Evolutionary conservation across 768 basidiomycete genomes (phyloP).

Genomic region (Podaxis sp.): DNA sequence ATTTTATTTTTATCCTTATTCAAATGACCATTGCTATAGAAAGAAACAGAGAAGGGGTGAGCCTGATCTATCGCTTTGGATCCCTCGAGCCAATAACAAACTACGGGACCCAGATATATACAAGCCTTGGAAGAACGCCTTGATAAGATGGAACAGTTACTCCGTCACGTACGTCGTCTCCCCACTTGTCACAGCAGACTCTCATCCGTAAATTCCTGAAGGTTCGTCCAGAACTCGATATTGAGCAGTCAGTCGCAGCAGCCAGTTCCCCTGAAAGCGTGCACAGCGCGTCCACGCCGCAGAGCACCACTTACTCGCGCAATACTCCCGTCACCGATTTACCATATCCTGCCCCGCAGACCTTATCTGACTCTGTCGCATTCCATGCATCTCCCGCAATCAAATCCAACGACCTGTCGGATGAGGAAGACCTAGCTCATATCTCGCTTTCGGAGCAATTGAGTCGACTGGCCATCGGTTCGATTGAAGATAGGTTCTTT

Average conservation of each 20-base stretch:
- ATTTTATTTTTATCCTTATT: neutral
- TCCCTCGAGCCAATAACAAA: neutral
- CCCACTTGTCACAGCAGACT: neutral
- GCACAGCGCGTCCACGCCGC: conserved; percentile 1
- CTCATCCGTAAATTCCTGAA: conserved; percentile 8
- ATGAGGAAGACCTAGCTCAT: conserved; percentile 33
- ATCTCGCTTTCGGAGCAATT: conserved; percentile 33
- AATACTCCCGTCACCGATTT: conserved; percentile 17
- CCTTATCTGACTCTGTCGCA: conserved; percentile 16
- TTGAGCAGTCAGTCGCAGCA: conserved; percentile 15
- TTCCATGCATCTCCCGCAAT: conserved; percentile 15
- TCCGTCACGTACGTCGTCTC: conserved; percentile 24
- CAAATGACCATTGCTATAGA: conserved; percentile 20
- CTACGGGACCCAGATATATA: conserved; percentile 26
- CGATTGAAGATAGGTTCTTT: conserved; percentile 38
- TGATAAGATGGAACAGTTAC: conserved; percentile 28
- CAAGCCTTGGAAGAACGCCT: conserved; percentile 29
- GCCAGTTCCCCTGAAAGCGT: conserved; percentile 14
- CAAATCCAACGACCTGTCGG: conserved; percentile 19
- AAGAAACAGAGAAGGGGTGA: conserved; percentile 37
- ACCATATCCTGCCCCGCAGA: conserved; percentile 18
- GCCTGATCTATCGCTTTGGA: conserved; percentile 1
- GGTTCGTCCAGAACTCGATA: conserved; percentile 25
- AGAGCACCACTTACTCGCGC: neutral
- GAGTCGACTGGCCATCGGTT: conserved; percentile 27